Base-by-base conservation (phyloP, 2,329 filamentous ascomycete genomes). In the Neonectria hederae region DNA sequence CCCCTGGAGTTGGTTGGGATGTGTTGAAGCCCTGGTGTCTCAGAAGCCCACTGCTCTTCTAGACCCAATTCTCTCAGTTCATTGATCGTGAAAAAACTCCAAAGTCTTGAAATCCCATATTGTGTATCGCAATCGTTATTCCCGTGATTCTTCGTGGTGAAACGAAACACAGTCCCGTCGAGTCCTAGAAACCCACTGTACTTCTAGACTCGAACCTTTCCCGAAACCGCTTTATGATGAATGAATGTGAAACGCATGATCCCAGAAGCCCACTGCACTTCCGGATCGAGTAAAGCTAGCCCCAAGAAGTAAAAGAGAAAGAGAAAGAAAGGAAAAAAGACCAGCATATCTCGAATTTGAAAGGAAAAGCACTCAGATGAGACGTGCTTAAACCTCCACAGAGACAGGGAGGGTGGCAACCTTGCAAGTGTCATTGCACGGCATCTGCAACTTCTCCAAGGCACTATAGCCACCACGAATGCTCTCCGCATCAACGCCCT, bases 401-500 rank as follows among this genome's bases (percentile, higher is more conserved):
- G 69, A 68, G 10, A 74, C 65, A 1, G 69, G 69, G 5, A 67
- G 45, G 8, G 54, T 52, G 14, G 73, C 63, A 40, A 73, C 59
- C 24, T 70, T 73, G 56, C 72, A 74, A 0, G 71, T 66, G n/a
- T 59, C 65, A 17, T 72, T 72, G 14, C 67, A 70, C 2, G 73
- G 74, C 56, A 76, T 73, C 35, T 71, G 70, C 42, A 76, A 19
- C 57, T 73, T 68, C 5, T 68, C 63, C 4, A 78, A 63, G 1
- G 75, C 74, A 9, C 59, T 49, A 35, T 72, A 72, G 0, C 83
- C 84, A n/a, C 83, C 83, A 22, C 76, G 75, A 21, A 86, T 70
- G 66, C 82, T 83, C 48, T 82, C 79, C 3, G 83, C 82, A 45
- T 81, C 78, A 24, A 83, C 75, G 0, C 82, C 83, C 69, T 83